Base-by-base conservation (phyloP, 352 stramenopile genomes). In the Globisporangium iwayamae region DNA sequence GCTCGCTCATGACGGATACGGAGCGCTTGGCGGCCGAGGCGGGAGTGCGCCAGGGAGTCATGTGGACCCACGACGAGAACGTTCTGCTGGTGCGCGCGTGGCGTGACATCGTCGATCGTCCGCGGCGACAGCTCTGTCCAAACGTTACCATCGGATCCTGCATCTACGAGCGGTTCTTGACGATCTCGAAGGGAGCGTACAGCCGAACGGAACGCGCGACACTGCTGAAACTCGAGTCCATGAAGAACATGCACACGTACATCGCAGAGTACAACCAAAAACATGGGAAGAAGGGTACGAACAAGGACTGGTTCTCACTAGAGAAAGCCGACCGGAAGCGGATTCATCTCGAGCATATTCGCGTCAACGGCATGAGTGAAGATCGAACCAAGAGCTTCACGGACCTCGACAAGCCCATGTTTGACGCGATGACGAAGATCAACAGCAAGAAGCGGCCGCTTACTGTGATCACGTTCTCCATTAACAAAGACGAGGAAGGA, bases 101-200 rank as follows among this genome's bases (percentile, higher is more conserved):
- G 61, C 52, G 52, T 16, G 61, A 66, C 18, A 41, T 65, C 7
- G 47, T 58, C 4, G 48, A 59, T 10, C 39, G 10, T 4, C 50
- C 59, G n/a, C 32, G 30, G 20, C 11, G 7, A 4, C n/a, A 28
- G 13, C 41, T 54, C 1, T 41, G n/a, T 4, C 51, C 52, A 22
- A 55, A 46, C 14, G 41, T n/a, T 18, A 50, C 30, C 39, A 22
- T 61, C 11, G 53, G 43, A 16, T n/a, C 30, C 52, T 60, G 61
- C 10, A 13, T 66, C 9, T 66, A 61, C 43, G 51, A 66, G 43
- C 61, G 52, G 11, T 66, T 61, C 39, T 22, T 60, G n/a, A 13
- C 41, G 30, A 25, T 66, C 11, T 28, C 41, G 7, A 38, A 56
- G 8, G 52, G 53, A 10, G 28, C 14, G 22, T 38, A 38, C 30